Evolutionary conservation across 768 basidiomycete genomes (phyloP).

Genomic region (Xerocomellus intermedius): DNA sequence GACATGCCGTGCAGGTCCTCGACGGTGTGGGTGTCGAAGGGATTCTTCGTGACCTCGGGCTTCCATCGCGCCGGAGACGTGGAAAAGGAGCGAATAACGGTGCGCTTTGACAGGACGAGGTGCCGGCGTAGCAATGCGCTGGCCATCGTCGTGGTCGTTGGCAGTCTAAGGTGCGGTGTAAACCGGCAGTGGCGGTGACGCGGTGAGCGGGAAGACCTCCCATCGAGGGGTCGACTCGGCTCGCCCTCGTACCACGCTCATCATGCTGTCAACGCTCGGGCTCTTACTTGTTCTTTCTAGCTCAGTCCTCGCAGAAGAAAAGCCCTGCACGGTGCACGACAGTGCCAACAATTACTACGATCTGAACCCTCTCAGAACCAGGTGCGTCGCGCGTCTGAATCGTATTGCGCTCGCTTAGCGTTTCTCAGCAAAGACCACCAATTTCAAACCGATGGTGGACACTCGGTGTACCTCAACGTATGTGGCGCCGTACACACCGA

Average conservation of each 20-base stretch:
- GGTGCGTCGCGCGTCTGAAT: constrained; percentile 37
- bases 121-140: constrained; percentile 63
- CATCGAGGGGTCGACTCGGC: constrained; percentile 20
- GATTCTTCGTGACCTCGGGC: constrained; percentile 38
- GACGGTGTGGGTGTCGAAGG: constrained; percentile 68
- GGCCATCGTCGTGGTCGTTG: constrained; percentile 52
- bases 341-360: constrained; percentile 58
- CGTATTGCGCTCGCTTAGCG: constrained; percentile 3
- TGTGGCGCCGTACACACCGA: constrained; percentile 59
- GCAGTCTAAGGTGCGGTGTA: constrained; percentile 23
- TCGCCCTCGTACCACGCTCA: constrained; percentile 9
- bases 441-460: constrained; percentile 46
- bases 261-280: constrained; percentile 3
- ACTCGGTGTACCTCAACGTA: constrained; percentile 56
- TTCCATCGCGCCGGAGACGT: constrained; percentile 25
- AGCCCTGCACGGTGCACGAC: constrained; percentile 59
- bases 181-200: constrained; percentile 29
- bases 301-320: constrained; percentile 38
- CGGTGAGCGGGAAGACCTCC: constrained; percentile 16
- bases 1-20: constrained; percentile 83
- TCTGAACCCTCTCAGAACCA: constrained; percentile 57
- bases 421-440: constrained; percentile 61
- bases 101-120: constrained; percentile 37
- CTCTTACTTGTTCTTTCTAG: constrained; percentile 3
- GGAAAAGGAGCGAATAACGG: constrained; percentile 25